Conservation (phyloP, 345 rosid genomes). For the Corchorus capsularis region DNA sequence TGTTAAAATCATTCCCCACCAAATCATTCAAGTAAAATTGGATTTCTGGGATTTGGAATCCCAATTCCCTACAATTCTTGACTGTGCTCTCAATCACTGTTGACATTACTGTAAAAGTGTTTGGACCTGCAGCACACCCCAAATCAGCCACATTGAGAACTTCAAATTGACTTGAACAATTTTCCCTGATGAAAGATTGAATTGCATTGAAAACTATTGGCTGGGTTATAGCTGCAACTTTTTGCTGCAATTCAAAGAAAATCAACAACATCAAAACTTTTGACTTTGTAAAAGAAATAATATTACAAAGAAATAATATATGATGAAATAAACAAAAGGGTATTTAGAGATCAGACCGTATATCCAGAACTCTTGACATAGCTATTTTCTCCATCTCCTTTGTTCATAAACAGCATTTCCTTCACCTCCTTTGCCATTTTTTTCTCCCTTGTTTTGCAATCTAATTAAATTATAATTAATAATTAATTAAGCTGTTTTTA, state of each 20-base stretch:
- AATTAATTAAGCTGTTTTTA: no score
- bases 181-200: neutral
- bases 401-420: neutral
- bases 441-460: neutral
- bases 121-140: constrained; percentile 82
- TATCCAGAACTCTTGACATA: neutral
- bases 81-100: neutral
- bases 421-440: neutral
- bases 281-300: no score
- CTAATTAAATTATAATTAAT: no score
- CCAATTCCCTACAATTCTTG: neutral
- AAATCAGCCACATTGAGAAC: constrained; percentile 50
- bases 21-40: constrained; percentile 5
- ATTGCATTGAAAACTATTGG: neutral
- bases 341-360: neutral
- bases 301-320: no score
- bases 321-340: neutral
- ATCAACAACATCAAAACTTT: neutral
- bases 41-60: neutral
- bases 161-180: neutral
- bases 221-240: neutral
- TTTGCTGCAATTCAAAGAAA: neutral
- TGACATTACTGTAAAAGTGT: constrained; percentile 32
- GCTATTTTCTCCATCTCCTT: neutral
- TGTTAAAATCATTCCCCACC: neutral